Evolutionary conservation across 2,329 filamentous ascomycete genomes (phyloP), one percentile per base, ranked within the genome.

Genomic region (Fusarium napiforme): DNA sequence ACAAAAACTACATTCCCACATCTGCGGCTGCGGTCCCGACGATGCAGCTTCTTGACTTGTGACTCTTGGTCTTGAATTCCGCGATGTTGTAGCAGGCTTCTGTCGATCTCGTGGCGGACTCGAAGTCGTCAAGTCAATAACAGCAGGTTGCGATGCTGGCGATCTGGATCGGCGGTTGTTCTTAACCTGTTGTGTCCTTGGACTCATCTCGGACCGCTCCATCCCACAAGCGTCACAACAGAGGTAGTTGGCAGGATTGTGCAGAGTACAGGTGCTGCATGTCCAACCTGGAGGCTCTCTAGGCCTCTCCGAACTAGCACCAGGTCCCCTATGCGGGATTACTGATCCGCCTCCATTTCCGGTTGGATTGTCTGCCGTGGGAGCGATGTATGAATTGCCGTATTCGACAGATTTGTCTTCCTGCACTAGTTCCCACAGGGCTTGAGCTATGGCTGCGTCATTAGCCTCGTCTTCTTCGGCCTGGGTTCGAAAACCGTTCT

Each of bases 401-500:
- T 90, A 88, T 75, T 86, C 87, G 43, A 78, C 78, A 69, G 81
- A 83, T 70, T 93, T 89, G 70, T 97, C 95, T 79, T 97, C 91
- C 78, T 97, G 93, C 32, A 96, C 92, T 23, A 97, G 85, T 77
- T 98, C 95, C 84, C 93, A 95, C 37, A 97, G 85, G 1, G 95
- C 95, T 78, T 95, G 91, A 60, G 94, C 91, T 69, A 97, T 97
- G 9, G 95, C 95, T 30, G 89, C 87, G 63, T 97, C 94, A 76
- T 97, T 97, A 7, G 94, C 95, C 75, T 95, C 92, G 62, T 97
- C 94, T 80, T 97, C 93, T 74, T 97, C 94, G 0, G 94, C 94
- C 77, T 93, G 89, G 0, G 95, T 98, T 68, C 88, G 89, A 84
- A 97, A 96, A 0, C 94, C 93, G 73, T 92, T 92, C 64, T 86